Base-by-base conservation (phyloP, 2,329 filamentous ascomycete species). In the Shiraia sp. region DNA sequence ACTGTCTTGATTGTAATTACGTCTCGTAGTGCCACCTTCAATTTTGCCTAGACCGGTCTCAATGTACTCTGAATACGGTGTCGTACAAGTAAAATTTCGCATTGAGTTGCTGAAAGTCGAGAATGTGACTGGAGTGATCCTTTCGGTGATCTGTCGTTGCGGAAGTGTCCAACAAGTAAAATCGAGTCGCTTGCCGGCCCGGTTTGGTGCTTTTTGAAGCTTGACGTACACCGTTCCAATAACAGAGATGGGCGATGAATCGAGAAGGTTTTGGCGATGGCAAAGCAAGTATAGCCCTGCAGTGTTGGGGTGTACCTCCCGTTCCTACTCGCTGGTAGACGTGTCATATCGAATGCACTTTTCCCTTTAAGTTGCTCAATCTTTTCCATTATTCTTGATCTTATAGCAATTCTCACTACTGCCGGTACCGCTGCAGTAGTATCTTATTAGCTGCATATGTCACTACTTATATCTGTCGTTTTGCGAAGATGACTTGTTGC, bases 231-330 rank as follows among this genome's bases (percentile, higher is more conserved):
- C 48, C 8, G 47, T 36, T 6, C 62, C 62, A 26, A 48, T 42
- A 24, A 53, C 43, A 8, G 58, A 53, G 1, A 66, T 57, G 8
- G 55, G 42, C 4, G 60, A 55, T 26, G 53, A 14, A 28, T 63
- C 57, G 14, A 58, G 45, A 1, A 66, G 49, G 33, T 65, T 48
- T 28, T 63, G 45, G 15, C 51, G 47, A 4, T 54, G 47, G 32
- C 52, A 64, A n/a, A 61, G 36, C 5, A 62, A 35, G 12, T 59
- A 65, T 10, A 66, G 26, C 61, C 60, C 48, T 55, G 35, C 7
- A 63, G 19, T 2, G 62, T 66, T 30, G 62, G 55, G 62, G 60
- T 16, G 62, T 66, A 9, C 62, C 61, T 23, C 62, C 62, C 2
- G 62, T 66, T 36, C 62, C 62, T 66, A 33, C 7, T 3, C 13